phyloP scores from a whole-genome alignment of 169 alveolate genomes.

The Cytauxzoon felis region DNA sequence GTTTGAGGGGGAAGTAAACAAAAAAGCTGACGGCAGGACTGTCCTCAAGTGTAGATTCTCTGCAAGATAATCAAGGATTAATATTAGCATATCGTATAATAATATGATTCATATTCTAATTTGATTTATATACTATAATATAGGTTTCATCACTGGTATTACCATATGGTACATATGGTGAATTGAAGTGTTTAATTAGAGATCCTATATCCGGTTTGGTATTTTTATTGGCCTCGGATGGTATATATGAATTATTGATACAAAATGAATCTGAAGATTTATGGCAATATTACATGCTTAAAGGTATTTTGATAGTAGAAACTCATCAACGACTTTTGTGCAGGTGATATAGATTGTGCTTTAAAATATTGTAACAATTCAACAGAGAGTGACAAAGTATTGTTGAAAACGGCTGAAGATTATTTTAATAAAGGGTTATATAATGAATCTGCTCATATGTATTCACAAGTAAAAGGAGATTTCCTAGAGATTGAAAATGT shows the following conservation, averaged over 20 bases:
- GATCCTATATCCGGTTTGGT: slow-evolving; percentile 45
- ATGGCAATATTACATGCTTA: slow-evolving; percentile 56
- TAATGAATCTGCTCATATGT: slow-evolving; percentile 49
- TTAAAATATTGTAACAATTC: slow-evolving; percentile 45
- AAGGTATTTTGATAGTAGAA: slow-evolving; percentile 9
- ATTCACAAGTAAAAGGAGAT: slow-evolving; percentile 42
- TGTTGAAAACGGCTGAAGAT: slow-evolving; percentile 44
- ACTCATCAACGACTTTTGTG: not conserved
- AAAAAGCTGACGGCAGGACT: too few relatives aligned
- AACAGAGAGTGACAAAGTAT: slow-evolving; percentile 45
- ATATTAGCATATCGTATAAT: not conserved
- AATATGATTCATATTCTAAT: not conserved
- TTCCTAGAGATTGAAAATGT: slow-evolving; percentile 48
- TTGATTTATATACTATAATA: not conserved
- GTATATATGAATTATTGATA: slow-evolving; percentile 29
- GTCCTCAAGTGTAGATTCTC: not conserved
- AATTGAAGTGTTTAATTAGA: slow-evolving; percentile 24
- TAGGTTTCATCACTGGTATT: slow-evolving; percentile 36
- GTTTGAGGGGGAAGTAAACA: too few relatives aligned
- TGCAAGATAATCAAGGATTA: not conserved
- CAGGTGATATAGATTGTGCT: slow-evolving; percentile 47
- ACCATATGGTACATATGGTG: slow-evolving; percentile 52
- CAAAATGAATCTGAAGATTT: slow-evolving; percentile 49
- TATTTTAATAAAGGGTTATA: slow-evolving; percentile 44
- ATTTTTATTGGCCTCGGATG: slow-evolving; percentile 34